Percentiles rank a stretch among this genome's conserved stretches.
phyloP scores from a whole-genome alignment of 78 protist genomes.

The Guillardia theta region DNA sequence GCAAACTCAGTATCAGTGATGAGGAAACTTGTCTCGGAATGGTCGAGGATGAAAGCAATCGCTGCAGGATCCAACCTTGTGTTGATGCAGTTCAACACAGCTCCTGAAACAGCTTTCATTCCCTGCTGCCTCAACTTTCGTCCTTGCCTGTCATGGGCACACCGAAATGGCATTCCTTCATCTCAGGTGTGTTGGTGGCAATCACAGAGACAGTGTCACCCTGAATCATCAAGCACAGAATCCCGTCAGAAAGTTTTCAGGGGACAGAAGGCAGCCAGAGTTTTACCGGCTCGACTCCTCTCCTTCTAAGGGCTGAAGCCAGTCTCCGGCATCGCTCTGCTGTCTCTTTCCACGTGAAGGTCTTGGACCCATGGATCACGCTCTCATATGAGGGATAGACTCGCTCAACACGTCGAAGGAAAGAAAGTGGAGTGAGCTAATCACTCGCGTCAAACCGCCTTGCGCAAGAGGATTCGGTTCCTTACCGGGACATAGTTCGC shows the following conservation, averaged over 20 bases:
- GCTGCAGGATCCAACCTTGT: slow-evolving; percentile 43
- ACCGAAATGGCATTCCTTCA: slow-evolving; percentile 37
- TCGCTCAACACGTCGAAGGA: too few relatives aligned
- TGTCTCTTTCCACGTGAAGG: not conserved
- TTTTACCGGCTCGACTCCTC: not conserved
- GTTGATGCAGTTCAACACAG: slow-evolving; percentile 41
- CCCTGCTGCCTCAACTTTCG: not conserved
- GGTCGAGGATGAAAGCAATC: slow-evolving; percentile 35
- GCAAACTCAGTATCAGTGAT: slow-evolving; percentile 35
- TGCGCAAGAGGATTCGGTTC: too few relatives aligned
- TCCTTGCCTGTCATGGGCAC: not conserved
- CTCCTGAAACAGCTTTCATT: not conserved
- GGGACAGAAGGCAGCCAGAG: not conserved
- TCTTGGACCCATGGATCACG: not conserved
- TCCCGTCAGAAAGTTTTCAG: not conserved
- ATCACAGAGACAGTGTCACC: slow-evolving; percentile 16
- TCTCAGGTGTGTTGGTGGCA: slow-evolving; percentile 30
- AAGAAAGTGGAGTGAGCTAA: too few relatives aligned
- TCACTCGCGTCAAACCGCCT: too few relatives aligned
- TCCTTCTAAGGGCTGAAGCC: not conserved
- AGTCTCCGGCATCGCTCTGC: not conserved
- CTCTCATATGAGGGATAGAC: too few relatives aligned
- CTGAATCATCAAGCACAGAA: not conserved
- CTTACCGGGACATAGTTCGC: too few relatives aligned
- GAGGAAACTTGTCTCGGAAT: not conserved